Conservation (phyloP, 2,329 filamentous ascomycete genomes). For the Verticillium tricorpus region DNA sequence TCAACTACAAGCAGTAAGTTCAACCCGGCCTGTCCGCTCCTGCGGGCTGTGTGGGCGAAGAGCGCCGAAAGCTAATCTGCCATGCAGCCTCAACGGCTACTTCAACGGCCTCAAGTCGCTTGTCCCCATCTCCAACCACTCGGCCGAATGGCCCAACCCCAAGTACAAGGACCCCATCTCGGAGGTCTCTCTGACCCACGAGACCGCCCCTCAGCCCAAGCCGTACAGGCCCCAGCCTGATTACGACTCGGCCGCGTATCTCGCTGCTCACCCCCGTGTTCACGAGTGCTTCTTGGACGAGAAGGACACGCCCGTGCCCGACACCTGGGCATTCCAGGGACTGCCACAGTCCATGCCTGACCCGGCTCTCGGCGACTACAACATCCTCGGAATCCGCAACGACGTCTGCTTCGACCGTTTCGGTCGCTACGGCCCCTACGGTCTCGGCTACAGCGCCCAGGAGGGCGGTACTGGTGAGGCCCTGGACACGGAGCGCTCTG, state of each 20-base stretch:
- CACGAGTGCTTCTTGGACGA: constrained; percentile 61
- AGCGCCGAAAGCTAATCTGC: not conserved
- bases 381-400: constrained; percentile 66
- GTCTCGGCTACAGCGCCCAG: constrained; percentile 71
- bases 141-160: constrained; percentile 66
- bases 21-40: not conserved
- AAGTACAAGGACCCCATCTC: constrained; percentile 27
- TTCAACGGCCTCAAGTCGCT: constrained; percentile 73
- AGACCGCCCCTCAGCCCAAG: constrained; percentile 34
- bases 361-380: constrained; percentile 71
- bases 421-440: constrained; percentile 79
- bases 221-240: constrained; percentile 63
- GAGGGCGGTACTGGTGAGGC: constrained; percentile 68
- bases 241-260: constrained; percentile 54
- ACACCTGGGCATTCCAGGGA: constrained; percentile 64
- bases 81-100: constrained; percentile 68
- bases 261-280: constrained; percentile 45
- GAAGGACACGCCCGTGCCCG: constrained; percentile 52
- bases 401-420: constrained; percentile 87
- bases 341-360: constrained; percentile 74
- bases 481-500: constrained; percentile 67
- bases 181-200: constrained; percentile 24
- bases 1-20: constrained; percentile 38
- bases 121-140: constrained; percentile 57
- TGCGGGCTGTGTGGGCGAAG: not conserved